phyloP scores from a whole-genome alignment of 169 alveolate genomes.

The Eimeria sp. region DNA sequence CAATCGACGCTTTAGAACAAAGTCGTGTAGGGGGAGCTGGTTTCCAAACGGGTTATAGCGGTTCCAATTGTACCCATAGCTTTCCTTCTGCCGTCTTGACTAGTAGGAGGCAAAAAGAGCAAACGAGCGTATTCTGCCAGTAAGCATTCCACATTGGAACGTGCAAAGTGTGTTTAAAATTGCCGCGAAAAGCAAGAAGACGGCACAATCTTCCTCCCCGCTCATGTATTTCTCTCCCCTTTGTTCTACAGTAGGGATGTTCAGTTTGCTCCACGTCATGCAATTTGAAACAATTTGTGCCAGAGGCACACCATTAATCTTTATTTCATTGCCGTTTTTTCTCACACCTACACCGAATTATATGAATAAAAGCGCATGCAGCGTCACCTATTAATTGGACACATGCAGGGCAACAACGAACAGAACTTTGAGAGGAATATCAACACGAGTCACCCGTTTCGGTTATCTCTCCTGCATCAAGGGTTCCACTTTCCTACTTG shows the following conservation, averaged over 20 bases:
- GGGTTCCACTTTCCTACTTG: no score
- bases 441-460: no score
- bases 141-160: neutral
- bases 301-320: neutral
- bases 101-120: neutral
- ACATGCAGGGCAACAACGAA: no score
- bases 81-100: neutral
- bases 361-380: no score
- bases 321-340: no score
- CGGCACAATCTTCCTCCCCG: neutral
- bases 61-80: neutral
- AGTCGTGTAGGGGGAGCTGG: neutral
- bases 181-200: neutral
- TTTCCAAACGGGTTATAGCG: neutral
- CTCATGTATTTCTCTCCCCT: neutral
- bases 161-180: neutral
- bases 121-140: neutral
- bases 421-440: no score
- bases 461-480: no score
- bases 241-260: neutral
- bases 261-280: neutral
- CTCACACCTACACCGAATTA: no score
- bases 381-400: no score
- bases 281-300: neutral
- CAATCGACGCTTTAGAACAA: neutral